Evolutionary conservation across 768 basidiomycete species (phyloP), one percentile per base, ranked within the genome.

Genomic region (Lentinus tigrinus): DNA sequence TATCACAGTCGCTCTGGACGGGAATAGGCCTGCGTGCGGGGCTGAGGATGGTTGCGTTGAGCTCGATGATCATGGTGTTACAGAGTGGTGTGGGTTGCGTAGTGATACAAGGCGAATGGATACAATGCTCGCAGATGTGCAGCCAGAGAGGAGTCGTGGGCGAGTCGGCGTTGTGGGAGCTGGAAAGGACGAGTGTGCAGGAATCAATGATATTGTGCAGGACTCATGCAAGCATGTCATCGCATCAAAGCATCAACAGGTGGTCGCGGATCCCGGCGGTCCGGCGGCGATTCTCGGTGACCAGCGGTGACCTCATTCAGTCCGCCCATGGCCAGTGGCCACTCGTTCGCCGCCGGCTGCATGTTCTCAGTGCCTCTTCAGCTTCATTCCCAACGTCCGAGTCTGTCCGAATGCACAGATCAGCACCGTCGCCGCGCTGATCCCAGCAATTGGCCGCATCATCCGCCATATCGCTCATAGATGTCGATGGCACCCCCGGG

Each of bases 1-100:
- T 80, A 0, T 75, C 79, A 67, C 74, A 73, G 70, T 93, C 91
- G 43, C 83, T 71, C 0, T 81, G 84, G 19, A 91, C 74, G 16
- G 87, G 87, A 10, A 90, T 74, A 4, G 88, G 87, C 10, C 78
- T 73, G 51, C 82, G 78, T 40, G 85, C 77, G 4, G 77, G 69
- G 55, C 77, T 78, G 24, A 91, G 76, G 80, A 88, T 89, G 0
- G 81, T 79, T 86, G 87, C 91, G 75, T 93, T 91, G 42, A 93
- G 78, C 7, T 31, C 31, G 31, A 11, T 31, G 31, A 90, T 85
- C 91, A 92, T 92, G n/a, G 52, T 57, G 63, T 13, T 38, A 9
- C 6, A 7, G 21, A 6, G 21, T 13, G 38, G 40, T 51, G 24
- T 31, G n/a, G 3, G 16, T 31, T 19, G 23, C 13, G 44, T 47